Evolutionary conservation across 2,329 filamentous ascomycete genomes (phyloP), one percentile per base, ranked within the genome.

Genomic region (Tolypocladium endophyticum): DNA sequence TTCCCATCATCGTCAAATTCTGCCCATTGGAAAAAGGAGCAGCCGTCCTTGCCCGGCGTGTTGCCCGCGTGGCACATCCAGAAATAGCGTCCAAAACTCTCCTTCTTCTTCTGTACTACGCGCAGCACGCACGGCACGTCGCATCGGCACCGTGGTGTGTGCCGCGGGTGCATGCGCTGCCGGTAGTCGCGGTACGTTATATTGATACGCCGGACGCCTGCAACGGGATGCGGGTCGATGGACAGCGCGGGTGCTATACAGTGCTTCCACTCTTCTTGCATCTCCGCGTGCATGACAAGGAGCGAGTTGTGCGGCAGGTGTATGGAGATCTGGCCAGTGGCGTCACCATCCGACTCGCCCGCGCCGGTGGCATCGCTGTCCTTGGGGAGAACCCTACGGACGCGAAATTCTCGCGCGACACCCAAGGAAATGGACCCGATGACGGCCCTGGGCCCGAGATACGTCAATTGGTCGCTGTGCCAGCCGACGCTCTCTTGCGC

Each of bases 221-320:
- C 83, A 1, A 96, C 71, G 0, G 92, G 90, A 71, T 99, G 94
- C 1, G 91, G 90, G 62, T 92, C 88, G 61, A 97, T 89, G 4
- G 87, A 84, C 56, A 81, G 79, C 0, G 89, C 87, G 0, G 92
- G 89, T 0, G 86, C 80, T 52, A 99, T 89, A 64, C 84, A 83
- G 72, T 99, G 94, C 72, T 97, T 97, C 92, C 92, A 97, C 69
- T 89, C 87, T 70, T 97, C 93, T 70, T 97, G 93, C 90, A 96
- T 97, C 70, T 96, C 91, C 0, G 93, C 92, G 69, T 97, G 92
- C 94, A 99, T 97, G 12, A 97, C 80, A 0, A 99, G 80, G 0
- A 97, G 81, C 0, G 90, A 95, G 72, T 97, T 97, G 73, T 97
- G 94, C 0, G 93, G 93, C 0, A 97, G 84, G 66, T 97, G 91